Evolutionary conservation across 176 grass and related monocot genomes (phyloP).

Genomic region (Echinochloa phyllopogon): DNA sequence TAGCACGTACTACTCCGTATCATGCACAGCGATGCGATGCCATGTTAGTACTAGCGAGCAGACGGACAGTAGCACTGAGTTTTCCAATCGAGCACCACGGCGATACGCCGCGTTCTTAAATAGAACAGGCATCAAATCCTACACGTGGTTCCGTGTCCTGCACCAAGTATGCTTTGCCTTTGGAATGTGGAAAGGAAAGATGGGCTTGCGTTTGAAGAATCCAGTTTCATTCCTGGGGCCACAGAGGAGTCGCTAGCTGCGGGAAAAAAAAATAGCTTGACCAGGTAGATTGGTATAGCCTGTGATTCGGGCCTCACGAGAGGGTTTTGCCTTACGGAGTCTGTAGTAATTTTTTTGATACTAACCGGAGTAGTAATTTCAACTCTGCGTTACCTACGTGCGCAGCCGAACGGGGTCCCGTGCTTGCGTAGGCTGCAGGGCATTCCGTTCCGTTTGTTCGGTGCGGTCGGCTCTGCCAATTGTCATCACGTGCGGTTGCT

Average conservation of each 20-base stretch:
- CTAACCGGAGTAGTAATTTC: no score
- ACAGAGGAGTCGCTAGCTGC: neutral
- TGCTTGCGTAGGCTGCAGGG: neutral
- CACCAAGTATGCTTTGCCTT: constrained; percentile 9
- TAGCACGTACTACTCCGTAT: neutral
- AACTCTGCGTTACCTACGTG: neutral
- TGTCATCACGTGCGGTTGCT: neutral
- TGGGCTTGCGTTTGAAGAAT: constrained; percentile 2
- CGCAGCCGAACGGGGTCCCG: no score
- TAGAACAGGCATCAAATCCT: constrained; percentile 2
- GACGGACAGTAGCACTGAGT: neutral
- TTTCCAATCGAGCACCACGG: neutral
- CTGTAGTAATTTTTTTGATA: no score
- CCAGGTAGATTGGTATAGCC: neutral
- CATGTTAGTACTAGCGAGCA: no score
- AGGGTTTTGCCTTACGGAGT: no score
- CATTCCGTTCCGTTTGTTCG: neutral
- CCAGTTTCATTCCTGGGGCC: neutral
- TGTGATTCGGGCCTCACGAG: neutral
- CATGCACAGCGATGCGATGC: neutral
- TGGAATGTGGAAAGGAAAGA: neutral
- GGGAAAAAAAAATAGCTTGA: neutral
- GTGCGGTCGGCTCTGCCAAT: neutral
- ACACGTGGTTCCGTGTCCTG: neutral
- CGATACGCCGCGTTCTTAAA: constrained; percentile 14